Evolutionary conservation across 768 basidiomycete species (phyloP), one percentile per base, ranked within the genome.

Genomic region (Pholiota conissans): DNA sequence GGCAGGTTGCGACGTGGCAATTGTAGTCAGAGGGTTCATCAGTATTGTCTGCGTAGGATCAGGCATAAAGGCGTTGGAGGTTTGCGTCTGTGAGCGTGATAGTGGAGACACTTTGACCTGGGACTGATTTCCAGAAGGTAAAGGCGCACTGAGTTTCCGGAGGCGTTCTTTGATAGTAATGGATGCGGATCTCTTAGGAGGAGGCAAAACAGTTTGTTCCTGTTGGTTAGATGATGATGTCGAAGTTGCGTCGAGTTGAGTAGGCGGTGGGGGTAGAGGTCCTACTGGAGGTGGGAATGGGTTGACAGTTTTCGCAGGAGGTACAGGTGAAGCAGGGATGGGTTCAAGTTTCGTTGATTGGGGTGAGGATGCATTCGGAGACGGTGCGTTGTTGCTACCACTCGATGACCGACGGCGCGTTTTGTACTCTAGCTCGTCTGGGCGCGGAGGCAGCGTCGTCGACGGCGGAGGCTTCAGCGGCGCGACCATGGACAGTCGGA

Each of bases 61-160:
- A 52, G 56, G 22, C 35, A 34, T 8, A 45, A 20, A 11, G 20
- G 42, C 24, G 30, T 50, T 61, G 64, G 55, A 52, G 56, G 62
- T 60, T 69, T 58, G 62, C 72, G 63, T 58, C 75, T 68, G 60
- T 68, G 7, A 55, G 34, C 29, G 34, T 58, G 39, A 46, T 40
- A 46, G 13, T 28, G 40, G 11, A 42, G 53, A 3, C 28, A 10
- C 11, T 45, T 57, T 65, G 24, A 68, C 63, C 30, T 61, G 60
- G 35, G 65, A 42, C 61, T 68, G 56, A 63, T 63, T 58, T 59
- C 62, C 47, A 65, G 74, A 64, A 28, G 69, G 49, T 9, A 84
- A 71, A 22, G 86, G 86, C 3, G 86, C 78, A 65, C 87, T 90
- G 50, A 85, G 79, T 49, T 87, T 84, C 50, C 90, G 85, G 53